phyloP scores from a whole-genome alignment of 2,329 filamentous ascomycete species.

The Pseudogymnoascus sp. region DNA sequence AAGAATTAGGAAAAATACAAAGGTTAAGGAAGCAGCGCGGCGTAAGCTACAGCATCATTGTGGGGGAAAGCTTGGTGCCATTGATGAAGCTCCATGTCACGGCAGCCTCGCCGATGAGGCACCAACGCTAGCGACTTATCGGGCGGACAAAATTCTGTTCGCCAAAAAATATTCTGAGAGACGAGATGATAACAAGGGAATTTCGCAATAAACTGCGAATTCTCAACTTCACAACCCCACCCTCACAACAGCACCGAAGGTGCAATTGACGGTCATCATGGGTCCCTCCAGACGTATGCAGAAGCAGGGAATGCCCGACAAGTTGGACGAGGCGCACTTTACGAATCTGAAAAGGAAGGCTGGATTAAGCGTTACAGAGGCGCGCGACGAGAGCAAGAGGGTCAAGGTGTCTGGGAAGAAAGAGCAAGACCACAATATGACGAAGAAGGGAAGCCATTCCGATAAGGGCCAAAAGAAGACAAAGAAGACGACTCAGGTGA shows the following conservation, averaged over 20 bases:
- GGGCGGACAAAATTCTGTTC: slow-evolving; percentile 9
- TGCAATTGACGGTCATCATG: slow-evolving; percentile 48
- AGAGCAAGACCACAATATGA: slow-evolving; percentile 31
- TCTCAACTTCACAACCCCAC: not conserved
- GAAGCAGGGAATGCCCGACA: slow-evolving; percentile 82
- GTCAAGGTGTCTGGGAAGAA: slow-evolving; percentile 46
- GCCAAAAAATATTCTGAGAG: slow-evolving; percentile 5
- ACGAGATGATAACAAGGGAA: slow-evolving; percentile 6
- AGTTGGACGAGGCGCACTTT: slow-evolving; percentile 72
- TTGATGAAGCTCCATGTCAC: not conserved
- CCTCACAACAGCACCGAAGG: slow-evolving; percentile 8
- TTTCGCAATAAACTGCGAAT: slow-evolving; percentile 6
- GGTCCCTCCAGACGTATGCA: slow-evolving; percentile 87
- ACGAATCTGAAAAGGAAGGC: slow-evolving; percentile 81
- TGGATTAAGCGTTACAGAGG: slow-evolving; percentile 54
- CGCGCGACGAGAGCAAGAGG: slow-evolving; percentile 56
- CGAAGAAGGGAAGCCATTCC: slow-evolving; percentile 29
- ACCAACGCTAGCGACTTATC: slow-evolving; percentile 5
- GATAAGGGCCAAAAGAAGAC: slow-evolving; percentile 26
- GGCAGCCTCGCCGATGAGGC: slow-evolving; percentile 12
- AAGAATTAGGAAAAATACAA: not conserved
- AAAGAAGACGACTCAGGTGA: slow-evolving; percentile 29
- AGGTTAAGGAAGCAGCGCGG: not conserved
- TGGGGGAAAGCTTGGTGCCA: slow-evolving; percentile 1
- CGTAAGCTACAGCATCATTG: not conserved